Evolutionary conservation across 2,329 filamentous ascomycete genomes (phyloP).

Genomic region (Scedosporium minutisporum): DNA sequence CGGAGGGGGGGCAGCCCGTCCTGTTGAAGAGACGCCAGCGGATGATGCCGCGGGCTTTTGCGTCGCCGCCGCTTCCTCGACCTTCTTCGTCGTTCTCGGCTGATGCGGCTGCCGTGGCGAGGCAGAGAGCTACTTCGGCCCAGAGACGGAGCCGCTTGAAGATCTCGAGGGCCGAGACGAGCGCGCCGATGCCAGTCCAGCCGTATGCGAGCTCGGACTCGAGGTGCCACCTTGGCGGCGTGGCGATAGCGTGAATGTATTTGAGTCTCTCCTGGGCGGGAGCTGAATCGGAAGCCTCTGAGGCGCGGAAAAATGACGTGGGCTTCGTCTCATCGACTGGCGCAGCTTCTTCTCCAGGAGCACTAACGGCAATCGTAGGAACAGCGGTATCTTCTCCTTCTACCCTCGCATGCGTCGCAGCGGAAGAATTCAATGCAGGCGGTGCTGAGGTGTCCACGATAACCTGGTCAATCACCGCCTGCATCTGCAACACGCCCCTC

Average conservation of each 20-base stretch:
- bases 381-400: slow-evolving; percentile 21
- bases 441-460: slow-evolving; percentile 64
- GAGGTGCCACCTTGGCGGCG: slow-evolving; percentile 85
- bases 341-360: slow-evolving; percentile 20
- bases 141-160: slow-evolving; percentile 90
- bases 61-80: slow-evolving; percentile 54
- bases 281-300: slow-evolving; percentile 68
- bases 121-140: slow-evolving; percentile 89
- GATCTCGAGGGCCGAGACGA: slow-evolving; percentile 86
- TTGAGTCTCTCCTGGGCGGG: slow-evolving; percentile 64
- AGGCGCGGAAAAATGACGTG: slow-evolving; percentile 71
- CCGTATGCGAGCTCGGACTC: slow-evolving; percentile 86
- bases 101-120: slow-evolving; percentile 51
- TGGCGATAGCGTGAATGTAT: slow-evolving; percentile 75
- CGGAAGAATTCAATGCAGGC: slow-evolving; percentile 12
- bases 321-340: slow-evolving; percentile 37
- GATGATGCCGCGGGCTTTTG: slow-evolving; percentile 69
- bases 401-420: slow-evolving; percentile 13
- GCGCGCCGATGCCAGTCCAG: slow-evolving; percentile 83
- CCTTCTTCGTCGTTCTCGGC: slow-evolving; percentile 53
- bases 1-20: slow-evolving; percentile 26
- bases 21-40: slow-evolving; percentile 70
- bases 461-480: slow-evolving; percentile 91
- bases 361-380: slow-evolving; percentile 35
- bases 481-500: slow-evolving; percentile 80